A percentile compares a stretch with the other conserved stretches of the same genome.
Evolutionary conservation across 2,329 filamentous ascomycete species (phyloP).

Genomic region (Penicillium sp.): DNA sequence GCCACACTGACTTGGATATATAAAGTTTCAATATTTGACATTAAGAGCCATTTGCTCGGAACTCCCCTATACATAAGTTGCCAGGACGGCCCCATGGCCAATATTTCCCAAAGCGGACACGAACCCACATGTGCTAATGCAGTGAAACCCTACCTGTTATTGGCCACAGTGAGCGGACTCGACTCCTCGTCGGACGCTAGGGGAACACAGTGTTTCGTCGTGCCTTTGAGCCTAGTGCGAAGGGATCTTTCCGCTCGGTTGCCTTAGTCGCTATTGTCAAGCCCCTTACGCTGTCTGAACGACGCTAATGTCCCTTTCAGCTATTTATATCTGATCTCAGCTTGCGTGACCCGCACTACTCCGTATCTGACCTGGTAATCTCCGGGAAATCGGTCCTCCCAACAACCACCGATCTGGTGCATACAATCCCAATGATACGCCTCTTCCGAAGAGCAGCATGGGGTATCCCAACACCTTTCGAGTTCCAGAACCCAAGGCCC

Average conservation of each 20-base stretch:
- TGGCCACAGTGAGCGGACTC: background rate
- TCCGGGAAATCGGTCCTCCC: conserved; percentile 5
- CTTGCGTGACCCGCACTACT: conserved; percentile 10
- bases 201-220: background rate
- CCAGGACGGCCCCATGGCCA: background rate
- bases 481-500: conserved; percentile 1
- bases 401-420: background rate
- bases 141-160: background rate
- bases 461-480: background rate
- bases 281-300: conserved; percentile 5
- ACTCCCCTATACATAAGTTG: too few species aligned
- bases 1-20: background rate
- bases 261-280: background rate
- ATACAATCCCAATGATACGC: background rate
- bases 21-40: too few species aligned
- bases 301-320: conserved; percentile 14
- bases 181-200: background rate
- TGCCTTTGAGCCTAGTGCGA: background rate
- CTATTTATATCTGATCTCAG: conserved; percentile 24
- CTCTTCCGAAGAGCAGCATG: too few species aligned
- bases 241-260: background rate
- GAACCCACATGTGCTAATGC: background rate
- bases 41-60: too few species aligned
- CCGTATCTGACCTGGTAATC: conserved; percentile 5
- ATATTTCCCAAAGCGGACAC: background rate